These are phyloP conservation scores for Crithidia bombi DNA, from an alignment of 208 protist genomes.

Conservation along the genomic window DNA sequence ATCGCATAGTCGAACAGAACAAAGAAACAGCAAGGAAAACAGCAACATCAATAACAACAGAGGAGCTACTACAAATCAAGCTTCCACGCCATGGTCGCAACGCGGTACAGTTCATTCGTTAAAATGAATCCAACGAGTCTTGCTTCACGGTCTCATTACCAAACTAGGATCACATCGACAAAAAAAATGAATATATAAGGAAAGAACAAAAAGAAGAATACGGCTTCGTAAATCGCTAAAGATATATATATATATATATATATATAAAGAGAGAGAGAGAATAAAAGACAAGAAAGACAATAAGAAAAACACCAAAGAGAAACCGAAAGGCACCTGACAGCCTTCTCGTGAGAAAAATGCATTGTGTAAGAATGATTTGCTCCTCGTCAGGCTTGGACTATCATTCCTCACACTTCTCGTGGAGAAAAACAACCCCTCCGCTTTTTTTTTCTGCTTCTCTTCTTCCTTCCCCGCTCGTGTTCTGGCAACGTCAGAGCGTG, in stretches of 20 bases:
- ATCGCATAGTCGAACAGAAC: too few species aligned
- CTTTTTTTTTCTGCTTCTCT: background rate
- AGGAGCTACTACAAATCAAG: background rate
- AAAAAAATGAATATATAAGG: constrained; percentile 12
- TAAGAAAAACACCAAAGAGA: background rate
- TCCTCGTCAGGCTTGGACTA: background rate
- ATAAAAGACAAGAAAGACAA: background rate
- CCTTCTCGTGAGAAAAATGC: constrained; percentile 2
- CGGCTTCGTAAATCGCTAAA: too few species aligned
- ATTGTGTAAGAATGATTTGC: constrained; percentile 15
- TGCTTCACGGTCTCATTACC: constrained; percentile 8
- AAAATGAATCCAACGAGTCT: background rate
- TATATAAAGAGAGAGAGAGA: background rate
- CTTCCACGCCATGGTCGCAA: background rate
- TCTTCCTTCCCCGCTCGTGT: too few species aligned
- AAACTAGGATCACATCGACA: constrained; percentile 19
- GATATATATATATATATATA: constrained; percentile 32
- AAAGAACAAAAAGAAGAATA: too few species aligned
- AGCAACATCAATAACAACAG: background rate
- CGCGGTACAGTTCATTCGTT: background rate
- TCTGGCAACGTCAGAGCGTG: too few species aligned
- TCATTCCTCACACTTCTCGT: constrained; percentile 11
- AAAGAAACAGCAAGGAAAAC: background rate
- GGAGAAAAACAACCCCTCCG: background rate
- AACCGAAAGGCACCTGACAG: too few species aligned